These are phyloP conservation scores for Xylaria sp. DNA, from an alignment of 2,329 filamentous ascomycete genomes.

Conservation along the genomic window DNA sequence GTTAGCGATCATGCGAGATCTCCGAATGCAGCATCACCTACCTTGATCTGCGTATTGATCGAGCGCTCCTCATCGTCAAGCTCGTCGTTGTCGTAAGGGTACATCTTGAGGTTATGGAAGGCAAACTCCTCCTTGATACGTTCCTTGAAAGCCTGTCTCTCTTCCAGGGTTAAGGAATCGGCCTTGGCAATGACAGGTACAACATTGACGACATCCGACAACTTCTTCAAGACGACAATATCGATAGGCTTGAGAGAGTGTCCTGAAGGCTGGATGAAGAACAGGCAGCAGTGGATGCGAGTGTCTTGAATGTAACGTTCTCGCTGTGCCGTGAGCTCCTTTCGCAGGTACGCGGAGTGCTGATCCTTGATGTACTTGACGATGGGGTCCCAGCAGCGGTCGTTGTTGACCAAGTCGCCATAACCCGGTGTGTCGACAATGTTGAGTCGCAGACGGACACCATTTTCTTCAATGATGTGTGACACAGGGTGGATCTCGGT, in stretches of 20 bases:
- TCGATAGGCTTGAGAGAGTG: constrained; percentile 99
- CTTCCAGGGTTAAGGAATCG: constrained; percentile 93
- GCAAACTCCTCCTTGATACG: constrained; percentile 99
- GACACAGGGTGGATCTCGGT: constrained; percentile 98
- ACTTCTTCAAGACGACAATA: constrained; percentile 99
- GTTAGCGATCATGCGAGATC: constrained; percentile 48
- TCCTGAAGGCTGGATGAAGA: constrained; percentile 99
- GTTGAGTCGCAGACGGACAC: constrained; percentile 95
- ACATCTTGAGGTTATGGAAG: constrained; percentile 99
- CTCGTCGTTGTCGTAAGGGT: constrained; percentile 99
- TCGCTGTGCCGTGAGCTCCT: constrained; percentile 98
- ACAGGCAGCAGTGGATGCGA: constrained; percentile 98
- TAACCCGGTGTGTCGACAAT: constrained; percentile 99
- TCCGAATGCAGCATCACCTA: constrained; percentile 53
- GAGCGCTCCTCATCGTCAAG: constrained; percentile 96
- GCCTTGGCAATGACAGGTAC: constrained; percentile 99
- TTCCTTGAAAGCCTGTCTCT: constrained; percentile 97
- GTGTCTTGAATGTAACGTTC: constrained; percentile 99
- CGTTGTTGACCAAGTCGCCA: constrained; percentile 98
- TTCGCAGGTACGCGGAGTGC: constrained; percentile 98
- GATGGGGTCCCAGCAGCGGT: constrained; percentile 99
- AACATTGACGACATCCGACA: constrained; percentile 98
- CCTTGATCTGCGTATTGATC: constrained; percentile 96
- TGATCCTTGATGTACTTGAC: constrained; percentile 99
- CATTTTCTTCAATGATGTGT: constrained; percentile 99